Evolutionary conservation across 352 stramenopile species (phyloP), one percentile per base, ranked within the genome.

Genomic region (Pythium biforme): DNA sequence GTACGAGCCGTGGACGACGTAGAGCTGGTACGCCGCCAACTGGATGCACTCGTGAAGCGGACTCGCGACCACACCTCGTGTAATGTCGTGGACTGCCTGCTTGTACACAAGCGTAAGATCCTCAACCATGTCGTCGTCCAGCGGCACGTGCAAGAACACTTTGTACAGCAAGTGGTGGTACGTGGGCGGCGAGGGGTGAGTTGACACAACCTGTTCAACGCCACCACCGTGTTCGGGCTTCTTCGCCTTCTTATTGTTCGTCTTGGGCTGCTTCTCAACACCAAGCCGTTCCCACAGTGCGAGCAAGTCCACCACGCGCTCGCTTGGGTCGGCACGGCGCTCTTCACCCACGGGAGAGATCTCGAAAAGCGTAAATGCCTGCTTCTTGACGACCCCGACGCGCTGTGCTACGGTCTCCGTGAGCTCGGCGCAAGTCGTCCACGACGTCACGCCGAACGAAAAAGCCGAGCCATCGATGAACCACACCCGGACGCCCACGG

Each of bases 31-130:
- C 2, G 84, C 73, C 1, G 83, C 83, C 29, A 94, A 61, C 27
- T 82, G 72, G 9, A 91, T 60, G 31, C 69, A 76, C 19, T 90
- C 78, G 17, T 83, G 66, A 11, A 88, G 55, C 9, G 76, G 69
- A 65, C 78, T 88, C 4, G 84, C 69, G 39, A 90, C 86, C 55
- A 66, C 62, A 3, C 57, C 73, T 27, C 69, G 72, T 10, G 87
- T 61, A 31, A 94, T 76, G 53, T 93, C 87, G 23, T 88, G 76
- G 22, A 88, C 77, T 2, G 84, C 86, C 60, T 95, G 86, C 20
- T 88, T 59, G 62, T 93, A 94, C 43, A 88, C 69, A 4, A 94
- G 68, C 8, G 75, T 57, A 4, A 88, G 57, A 57, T 88, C 86
- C 10, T 73, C 67, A 37, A 72, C 64, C 55, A 86, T 80, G 65